These are phyloP conservation scores for Pseudocohnilembus persalinus DNA, from an alignment of 169 alveolate genomes.

Conservation along the genomic window DNA sequence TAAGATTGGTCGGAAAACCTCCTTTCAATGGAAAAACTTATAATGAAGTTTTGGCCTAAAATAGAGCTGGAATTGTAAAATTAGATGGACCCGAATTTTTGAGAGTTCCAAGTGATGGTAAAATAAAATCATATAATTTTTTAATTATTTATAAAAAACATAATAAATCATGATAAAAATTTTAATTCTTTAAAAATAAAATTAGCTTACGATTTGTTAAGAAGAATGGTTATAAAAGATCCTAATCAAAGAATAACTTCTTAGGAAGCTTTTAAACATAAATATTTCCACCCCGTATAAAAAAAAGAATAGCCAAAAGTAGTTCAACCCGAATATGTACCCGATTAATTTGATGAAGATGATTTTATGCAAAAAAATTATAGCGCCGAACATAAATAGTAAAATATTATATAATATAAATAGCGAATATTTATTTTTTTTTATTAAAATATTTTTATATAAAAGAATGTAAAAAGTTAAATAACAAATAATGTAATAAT, in stretches of 20 bases:
- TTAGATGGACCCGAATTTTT: constrained; percentile 53
- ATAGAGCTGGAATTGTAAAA: constrained; percentile 52
- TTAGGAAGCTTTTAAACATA: constrained; percentile 55
- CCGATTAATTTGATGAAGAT: not conserved
- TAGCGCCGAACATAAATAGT: not conserved
- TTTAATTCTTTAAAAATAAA: not conserved
- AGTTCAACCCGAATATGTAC: not conserved
- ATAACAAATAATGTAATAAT: not conserved
- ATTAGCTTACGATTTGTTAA: constrained; percentile 56
- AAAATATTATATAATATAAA: not conserved
- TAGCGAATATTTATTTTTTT: no score
- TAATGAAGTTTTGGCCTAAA: constrained; percentile 58
- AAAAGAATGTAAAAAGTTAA: not conserved
- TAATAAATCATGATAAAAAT: not conserved
- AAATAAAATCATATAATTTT: not conserved
- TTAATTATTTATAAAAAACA: not conserved
- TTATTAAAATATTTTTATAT: no score
- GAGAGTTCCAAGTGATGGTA: constrained; percentile 37
- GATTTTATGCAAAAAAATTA: not conserved
- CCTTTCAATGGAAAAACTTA: constrained; percentile 68
- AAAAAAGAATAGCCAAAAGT: not conserved
- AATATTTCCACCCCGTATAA: constrained; percentile 47
- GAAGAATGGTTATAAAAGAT: constrained; percentile 61
- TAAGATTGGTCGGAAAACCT: constrained; percentile 67
- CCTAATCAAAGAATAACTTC: constrained; percentile 62